Conservation (phyloP, 2,329 filamentous ascomycete species). For the Diaporthe ilicicola region DNA sequence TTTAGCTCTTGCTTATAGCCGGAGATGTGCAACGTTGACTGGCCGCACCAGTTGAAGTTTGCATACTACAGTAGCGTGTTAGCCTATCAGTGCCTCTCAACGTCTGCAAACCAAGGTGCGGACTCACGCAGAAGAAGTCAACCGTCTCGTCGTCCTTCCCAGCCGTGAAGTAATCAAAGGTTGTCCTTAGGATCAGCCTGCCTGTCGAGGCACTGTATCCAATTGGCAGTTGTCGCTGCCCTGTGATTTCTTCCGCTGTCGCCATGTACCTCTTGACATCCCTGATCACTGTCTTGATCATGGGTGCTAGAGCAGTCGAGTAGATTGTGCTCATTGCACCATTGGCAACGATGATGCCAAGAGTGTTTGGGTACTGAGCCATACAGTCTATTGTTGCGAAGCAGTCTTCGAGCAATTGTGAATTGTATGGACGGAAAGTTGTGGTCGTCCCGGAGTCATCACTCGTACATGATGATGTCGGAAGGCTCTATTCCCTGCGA, state of each 20-base stretch:
- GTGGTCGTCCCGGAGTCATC: conserved; percentile 28
- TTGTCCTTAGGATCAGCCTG: conserved; percentile 26
- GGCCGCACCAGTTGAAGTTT: conserved; percentile 66
- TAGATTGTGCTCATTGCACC: conserved; percentile 33
- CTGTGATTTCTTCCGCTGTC: conserved; percentile 14
- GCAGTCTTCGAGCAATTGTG: conserved; percentile 32
- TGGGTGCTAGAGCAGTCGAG: conserved; percentile 31
- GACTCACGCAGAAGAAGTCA: conserved; percentile 33
- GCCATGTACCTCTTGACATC: conserved; percentile 42
- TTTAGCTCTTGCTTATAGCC: conserved; percentile 53
- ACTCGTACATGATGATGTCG: conserved; percentile 25
- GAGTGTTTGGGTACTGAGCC: conserved; percentile 40
- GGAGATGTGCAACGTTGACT: conserved; percentile 58
- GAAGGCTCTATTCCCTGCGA: conserved; percentile 11
- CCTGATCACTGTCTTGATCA: conserved; percentile 39
- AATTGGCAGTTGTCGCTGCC: conserved; percentile 29
- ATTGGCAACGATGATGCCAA: conserved; percentile 39
- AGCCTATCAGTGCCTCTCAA: background rate
- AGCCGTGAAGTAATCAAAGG: conserved; percentile 32
- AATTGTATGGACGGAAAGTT: conserved; percentile 35
- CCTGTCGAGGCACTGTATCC: conserved; percentile 32
- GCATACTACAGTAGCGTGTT: conserved; percentile 47
- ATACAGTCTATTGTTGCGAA: conserved; percentile 40
- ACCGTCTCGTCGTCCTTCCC: conserved; percentile 31
- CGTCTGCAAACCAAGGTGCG: too few relatives aligned